Conservation (phyloP, 1,284 basidiomycete genomes). For the Tylopilus orsonianus region DNA sequence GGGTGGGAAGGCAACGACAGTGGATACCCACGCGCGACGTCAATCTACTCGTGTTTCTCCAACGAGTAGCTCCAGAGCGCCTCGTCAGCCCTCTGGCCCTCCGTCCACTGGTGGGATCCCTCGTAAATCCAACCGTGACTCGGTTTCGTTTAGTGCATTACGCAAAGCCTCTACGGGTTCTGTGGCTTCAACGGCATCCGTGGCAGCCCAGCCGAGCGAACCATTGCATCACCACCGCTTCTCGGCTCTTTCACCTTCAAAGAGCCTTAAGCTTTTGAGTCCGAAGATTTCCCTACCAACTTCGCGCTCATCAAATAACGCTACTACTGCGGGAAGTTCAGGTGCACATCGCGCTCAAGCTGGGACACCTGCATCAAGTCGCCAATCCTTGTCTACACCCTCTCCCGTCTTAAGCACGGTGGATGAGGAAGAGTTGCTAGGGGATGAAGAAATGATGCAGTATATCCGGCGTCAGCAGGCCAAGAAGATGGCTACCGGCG, state of each 20-base stretch:
- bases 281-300: constrained; percentile 70
- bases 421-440: constrained; percentile 89
- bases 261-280: constrained; percentile 73
- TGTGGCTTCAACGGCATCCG: constrained; percentile 61
- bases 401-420: constrained; percentile 70
- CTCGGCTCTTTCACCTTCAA: constrained; percentile 79
- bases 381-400: constrained; percentile 78
- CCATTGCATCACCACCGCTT: constrained; percentile 53
- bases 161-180: constrained; percentile 81
- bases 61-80: constrained; percentile 53
- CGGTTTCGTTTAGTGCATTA: constrained; percentile 69
- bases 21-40: constrained; percentile 41
- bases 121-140: constrained; percentile 72
- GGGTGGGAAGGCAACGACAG: constrained; percentile 37
- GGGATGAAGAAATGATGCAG: constrained; percentile 96
- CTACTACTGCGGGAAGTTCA: constrained; percentile 43
- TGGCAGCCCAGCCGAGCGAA: constrained; percentile 37
- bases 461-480: constrained; percentile 91
- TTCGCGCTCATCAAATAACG: constrained; percentile 50
- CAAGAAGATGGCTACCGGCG: constrained; percentile 83
- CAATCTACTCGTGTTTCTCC: constrained; percentile 63
- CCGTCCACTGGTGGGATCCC: constrained; percentile 46
- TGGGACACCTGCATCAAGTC: constrained; percentile 68
- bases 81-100: constrained; percentile 62
- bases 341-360: constrained; percentile 51